Conservation (phyloP, 139 green algal species). For the Protoeuglena noctilucae region DNA sequence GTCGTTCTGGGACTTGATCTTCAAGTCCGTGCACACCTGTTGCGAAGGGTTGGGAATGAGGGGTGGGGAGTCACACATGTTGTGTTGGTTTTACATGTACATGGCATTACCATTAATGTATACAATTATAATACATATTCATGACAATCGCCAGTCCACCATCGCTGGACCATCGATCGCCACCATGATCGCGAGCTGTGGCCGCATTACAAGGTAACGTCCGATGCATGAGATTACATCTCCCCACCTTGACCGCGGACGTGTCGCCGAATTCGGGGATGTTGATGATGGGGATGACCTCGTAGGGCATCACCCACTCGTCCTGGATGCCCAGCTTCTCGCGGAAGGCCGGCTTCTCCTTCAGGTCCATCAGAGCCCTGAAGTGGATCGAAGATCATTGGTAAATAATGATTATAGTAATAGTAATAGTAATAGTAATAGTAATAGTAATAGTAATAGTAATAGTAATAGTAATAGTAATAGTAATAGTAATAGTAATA, state of each 20-base stretch:
- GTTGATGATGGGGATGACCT: constrained; percentile 92
- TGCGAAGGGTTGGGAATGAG: no score
- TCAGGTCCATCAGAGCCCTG: constrained; percentile 55
- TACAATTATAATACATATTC: no score
- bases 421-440: neutral
- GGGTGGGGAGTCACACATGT: no score
- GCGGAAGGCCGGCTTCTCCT: constrained; percentile 81
- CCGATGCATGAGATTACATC: no score
- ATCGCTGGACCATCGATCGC: no score
- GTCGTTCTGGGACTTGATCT: constrained; percentile 88
- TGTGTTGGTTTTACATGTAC: no score
- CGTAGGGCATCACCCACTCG: constrained; percentile 88
- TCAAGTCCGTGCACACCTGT: constrained; percentile 72
- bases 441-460: neutral
- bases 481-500: neutral
- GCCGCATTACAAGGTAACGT: neutral
- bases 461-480: neutral
- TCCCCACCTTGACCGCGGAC: constrained; percentile 38
- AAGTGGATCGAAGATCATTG: neutral
- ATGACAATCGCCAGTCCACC: no score
- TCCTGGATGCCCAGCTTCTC: constrained; percentile 87
- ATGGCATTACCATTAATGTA: no score
- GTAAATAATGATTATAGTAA: neutral
- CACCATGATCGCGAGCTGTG: no score
- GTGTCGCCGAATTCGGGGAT: constrained; percentile 78